Evolutionary conservation across 2,329 filamentous ascomycete species (phyloP), one percentile per base, ranked within the genome.

Genomic region (Fragosphaeria purpurea): DNA sequence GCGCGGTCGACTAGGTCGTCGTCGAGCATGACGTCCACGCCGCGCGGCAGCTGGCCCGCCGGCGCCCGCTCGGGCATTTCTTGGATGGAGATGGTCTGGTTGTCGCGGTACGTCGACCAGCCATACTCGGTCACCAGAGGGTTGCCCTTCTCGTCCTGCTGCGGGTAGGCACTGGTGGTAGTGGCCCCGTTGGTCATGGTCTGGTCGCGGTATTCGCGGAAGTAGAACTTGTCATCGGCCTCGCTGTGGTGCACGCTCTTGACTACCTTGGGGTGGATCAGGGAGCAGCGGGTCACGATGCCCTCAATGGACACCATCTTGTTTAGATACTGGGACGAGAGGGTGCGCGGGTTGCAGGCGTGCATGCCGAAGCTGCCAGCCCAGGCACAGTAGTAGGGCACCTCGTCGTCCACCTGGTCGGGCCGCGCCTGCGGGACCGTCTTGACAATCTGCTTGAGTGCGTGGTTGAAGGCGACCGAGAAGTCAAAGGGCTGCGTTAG

Each of bases 21-120:
- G 64, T 98, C 93, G 57, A 98, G 73, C 59, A 98, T 90, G 11
- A 97, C 90, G 67, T 98, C 93, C 13, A 98, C 93, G 50, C 91
- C 89, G 49, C 93, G 84, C 53, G 93, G 93, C 56, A 98, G 77
- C 72, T 97, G 93, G 48, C 93, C 93, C 53, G 93, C 91, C 49
- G 93, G 93, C 2, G 93, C 93, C 59, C 91, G 78, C 68, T 98
- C 93, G 1, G 93, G 93, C 93, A 98, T 98, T 72, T 98, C 93
- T 69, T 98, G 93, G 58, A 98, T 96, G 0, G 91, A 96, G 53
- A 98, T 88, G 12, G 88, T 95, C 67, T 98, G 93, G 64, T 98
- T 93, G 65, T 98, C 93, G 62, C 91, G 80, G 69, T 96, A 98
- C 47, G 86, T 93, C 65, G 85, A 94, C 70, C 94, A 91, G 31